A percentile compares a stretch with the other conserved stretches of the same genome.
Conservation (phyloP, 129 eudicot species). For the Erigeron canadensis region DNA sequence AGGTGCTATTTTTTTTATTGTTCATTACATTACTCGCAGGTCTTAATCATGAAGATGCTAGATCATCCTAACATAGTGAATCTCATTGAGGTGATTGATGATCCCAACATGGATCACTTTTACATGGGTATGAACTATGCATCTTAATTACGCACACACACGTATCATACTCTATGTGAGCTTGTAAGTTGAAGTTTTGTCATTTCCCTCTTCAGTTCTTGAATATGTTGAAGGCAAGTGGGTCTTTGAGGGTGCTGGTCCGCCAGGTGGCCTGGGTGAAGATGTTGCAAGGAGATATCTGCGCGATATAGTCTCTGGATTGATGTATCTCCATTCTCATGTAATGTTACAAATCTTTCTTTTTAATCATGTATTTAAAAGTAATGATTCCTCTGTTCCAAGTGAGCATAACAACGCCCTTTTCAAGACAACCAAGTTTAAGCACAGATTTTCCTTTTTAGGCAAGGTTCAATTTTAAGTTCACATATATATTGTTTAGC, state of each 20-base stretch:
- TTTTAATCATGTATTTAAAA: constrained; percentile 12
- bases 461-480: not conserved
- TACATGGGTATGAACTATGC: constrained; percentile 75
- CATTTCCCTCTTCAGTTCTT: constrained; percentile 50
- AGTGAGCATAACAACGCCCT: not conserved
- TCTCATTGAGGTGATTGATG: constrained; percentile 96
- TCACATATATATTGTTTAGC: not conserved
- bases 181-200: not conserved
- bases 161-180: constrained; percentile 1
- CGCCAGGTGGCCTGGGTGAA: constrained; percentile 75
- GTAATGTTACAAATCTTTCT: constrained; percentile 37
- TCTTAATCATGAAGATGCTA: constrained; percentile 84
- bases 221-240: constrained; percentile 88
- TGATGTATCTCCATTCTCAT: constrained; percentile 94
- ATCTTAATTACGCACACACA: not conserved
- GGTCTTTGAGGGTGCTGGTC: constrained; percentile 68
- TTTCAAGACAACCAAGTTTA: not conserved
- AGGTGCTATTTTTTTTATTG: constrained; percentile 2
- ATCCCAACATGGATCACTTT: constrained; percentile 81
- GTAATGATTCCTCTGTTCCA: constrained; percentile 8
- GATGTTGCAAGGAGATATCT: constrained; percentile 64
- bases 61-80: constrained; percentile 92
- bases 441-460: constrained; percentile 9
- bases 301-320: constrained; percentile 83
- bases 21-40: constrained; percentile 47